Percentiles rank a stretch among this genome's conserved stretches.
Evolutionary conservation across 139 green algal genomes (phyloP).

Genomic region (Ettlia oleoabundans): DNA sequence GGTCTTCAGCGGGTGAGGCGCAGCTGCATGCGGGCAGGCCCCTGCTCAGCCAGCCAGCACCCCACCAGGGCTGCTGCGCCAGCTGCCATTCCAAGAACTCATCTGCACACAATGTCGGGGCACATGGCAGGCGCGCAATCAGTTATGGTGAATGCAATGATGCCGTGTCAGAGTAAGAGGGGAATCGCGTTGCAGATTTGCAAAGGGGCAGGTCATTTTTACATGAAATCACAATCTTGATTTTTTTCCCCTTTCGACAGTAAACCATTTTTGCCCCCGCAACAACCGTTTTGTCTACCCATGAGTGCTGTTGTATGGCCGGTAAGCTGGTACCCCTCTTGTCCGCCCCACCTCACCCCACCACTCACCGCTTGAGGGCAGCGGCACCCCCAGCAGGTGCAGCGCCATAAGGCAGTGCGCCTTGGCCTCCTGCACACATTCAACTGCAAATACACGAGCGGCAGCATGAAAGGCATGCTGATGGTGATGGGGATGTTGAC

Average conservation of each 20-base stretch:
- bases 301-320: no score
- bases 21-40: neutral
- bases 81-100: neutral
- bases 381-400: slow-evolving; percentile 43
- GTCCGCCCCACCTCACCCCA: neutral
- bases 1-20: neutral
- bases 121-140: no score
- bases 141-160: neutral
- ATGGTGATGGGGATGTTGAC: neutral
- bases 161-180: no score
- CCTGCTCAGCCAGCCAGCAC: neutral
- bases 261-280: no score
- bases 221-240: no score
- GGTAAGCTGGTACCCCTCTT: neutral
- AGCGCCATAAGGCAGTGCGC: slow-evolving; percentile 37
- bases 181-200: no score
- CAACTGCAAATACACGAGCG: neutral
- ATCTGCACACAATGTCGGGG: neutral
- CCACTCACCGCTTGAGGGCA: slow-evolving; percentile 41
- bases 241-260: no score
- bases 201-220: no score
- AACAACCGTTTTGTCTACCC: no score
- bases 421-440: slow-evolving; percentile 26
- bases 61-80: neutral
- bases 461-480: neutral